phyloP scores from a whole-genome alignment of 306 rosid species.

The Vicia sativa region DNA sequence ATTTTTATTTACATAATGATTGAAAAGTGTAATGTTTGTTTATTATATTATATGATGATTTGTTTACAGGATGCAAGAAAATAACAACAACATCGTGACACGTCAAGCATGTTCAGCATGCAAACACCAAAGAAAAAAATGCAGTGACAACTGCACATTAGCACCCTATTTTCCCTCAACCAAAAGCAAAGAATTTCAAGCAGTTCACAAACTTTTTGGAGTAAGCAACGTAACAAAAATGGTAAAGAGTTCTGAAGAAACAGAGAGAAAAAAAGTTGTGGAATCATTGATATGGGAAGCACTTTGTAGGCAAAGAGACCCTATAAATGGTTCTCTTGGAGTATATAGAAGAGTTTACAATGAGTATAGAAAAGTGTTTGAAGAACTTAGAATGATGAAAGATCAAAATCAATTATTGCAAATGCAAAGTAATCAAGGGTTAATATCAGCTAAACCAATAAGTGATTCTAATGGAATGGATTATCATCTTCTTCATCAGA shows the following conservation, averaged over 20 bases:
- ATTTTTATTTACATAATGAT: too few relatives aligned
- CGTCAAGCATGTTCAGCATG: conserved; percentile 84
- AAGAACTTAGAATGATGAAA: conserved; percentile 52
- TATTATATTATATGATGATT: neutral
- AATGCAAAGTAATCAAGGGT: too few relatives aligned
- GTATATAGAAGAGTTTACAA: conserved; percentile 55
- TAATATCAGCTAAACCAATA: too few relatives aligned
- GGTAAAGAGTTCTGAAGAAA: conserved; percentile 51
- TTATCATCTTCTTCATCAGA: conserved; percentile 35
- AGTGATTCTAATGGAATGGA: conserved; percentile 1
- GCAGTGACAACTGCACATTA: conserved; percentile 57
- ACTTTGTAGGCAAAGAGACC: conserved; percentile 71
- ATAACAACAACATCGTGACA: conserved; percentile 18
- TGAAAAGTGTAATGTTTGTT: too few relatives aligned
- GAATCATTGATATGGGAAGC: conserved; percentile 91
- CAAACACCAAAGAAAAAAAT: conserved; percentile 85
- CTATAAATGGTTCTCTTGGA: conserved; percentile 69
- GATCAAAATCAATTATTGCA: conserved; percentile 42
- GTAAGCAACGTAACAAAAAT: conserved; percentile 80
- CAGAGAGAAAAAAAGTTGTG: conserved; percentile 49
- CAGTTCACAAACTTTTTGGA: conserved; percentile 75
- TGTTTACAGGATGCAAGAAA: conserved; percentile 58
- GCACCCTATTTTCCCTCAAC: conserved; percentile 76
- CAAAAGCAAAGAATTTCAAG: conserved; percentile 58
- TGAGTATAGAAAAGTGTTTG: conserved; percentile 50